These are phyloP conservation scores for Podosphaera fusca DNA, from an alignment of 2,329 filamentous ascomycete species.

Conservation along the genomic window DNA sequence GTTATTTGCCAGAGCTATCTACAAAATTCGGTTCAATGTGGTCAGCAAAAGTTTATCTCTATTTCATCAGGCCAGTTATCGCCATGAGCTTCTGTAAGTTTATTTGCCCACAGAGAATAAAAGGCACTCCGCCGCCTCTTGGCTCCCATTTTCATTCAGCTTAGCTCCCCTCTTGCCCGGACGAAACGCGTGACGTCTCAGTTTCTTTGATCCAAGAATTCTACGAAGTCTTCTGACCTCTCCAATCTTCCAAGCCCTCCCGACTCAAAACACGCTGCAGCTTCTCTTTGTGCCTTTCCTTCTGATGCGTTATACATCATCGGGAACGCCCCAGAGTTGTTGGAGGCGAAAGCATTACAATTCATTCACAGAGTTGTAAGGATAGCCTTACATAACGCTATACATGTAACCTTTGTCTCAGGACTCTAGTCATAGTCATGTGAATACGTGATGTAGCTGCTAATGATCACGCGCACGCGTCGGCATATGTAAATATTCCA, in stretches of 20 bases:
- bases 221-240: neutral
- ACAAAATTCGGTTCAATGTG: neutral
- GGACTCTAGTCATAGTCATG: too few species aligned
- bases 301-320: neutral
- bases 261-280: neutral
- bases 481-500: too few species aligned
- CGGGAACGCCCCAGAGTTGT: neutral
- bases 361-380: neutral
- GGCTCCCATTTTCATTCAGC: too few species aligned
- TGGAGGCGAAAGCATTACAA: neutral
- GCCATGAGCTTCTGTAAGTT: neutral
- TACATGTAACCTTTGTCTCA: too few species aligned
- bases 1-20: neutral
- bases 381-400: neutral
- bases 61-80: neutral
- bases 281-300: neutral
- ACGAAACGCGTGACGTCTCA: too few species aligned
- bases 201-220: too few species aligned
- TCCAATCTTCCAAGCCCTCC: neutral
- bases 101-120: neutral
- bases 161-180: too few species aligned
- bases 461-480: too few species aligned
- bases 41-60: neutral
- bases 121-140: neutral
- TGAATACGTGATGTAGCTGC: too few species aligned